phyloP scores from a whole-genome alignment of 2,329 filamentous ascomycete genomes.

The Nigrospora oryzae region DNA sequence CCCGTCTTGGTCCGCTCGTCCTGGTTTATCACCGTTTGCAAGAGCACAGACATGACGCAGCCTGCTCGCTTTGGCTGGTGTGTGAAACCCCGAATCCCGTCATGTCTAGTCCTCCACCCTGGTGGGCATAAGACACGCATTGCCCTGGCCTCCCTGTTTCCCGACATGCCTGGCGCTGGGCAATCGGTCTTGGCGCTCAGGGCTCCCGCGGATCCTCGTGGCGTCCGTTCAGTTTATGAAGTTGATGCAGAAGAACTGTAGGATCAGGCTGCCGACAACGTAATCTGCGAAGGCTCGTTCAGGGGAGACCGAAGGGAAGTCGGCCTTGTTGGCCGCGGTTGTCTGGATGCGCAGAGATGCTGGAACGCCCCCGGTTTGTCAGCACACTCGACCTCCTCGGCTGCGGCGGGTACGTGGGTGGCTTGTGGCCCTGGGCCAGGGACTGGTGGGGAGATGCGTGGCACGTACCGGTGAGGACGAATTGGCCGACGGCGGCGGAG shows the following conservation, averaged over 20 bases:
- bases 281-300: conserved; percentile 95
- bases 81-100: too few relatives aligned
- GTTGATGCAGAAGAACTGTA: conserved; percentile 99
- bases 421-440: too few relatives aligned
- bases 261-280: conserved; percentile 84
- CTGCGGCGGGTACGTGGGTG: too few relatives aligned
- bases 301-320: conserved; percentile 69
- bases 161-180: too few relatives aligned
- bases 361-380: conserved; percentile 17
- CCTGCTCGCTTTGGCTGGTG: too few relatives aligned
- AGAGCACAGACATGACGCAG: too few relatives aligned
- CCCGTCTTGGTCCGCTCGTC: too few relatives aligned
- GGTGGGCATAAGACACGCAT: too few relatives aligned
- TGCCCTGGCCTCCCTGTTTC: too few relatives aligned
- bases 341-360: conserved; percentile 85
- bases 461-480: conserved; percentile 80
- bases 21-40: too few relatives aligned
- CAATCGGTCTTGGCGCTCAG: too few relatives aligned
- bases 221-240: conserved; percentile 76
- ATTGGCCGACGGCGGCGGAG: conserved; percentile 89
- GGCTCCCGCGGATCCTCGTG: not conserved
- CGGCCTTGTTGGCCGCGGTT: conserved; percentile 68
- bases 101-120: too few relatives aligned
- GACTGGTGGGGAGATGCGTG: not conserved
- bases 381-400: conserved; percentile 1